Conservation (phyloP, 1,139 yeast genomes). For the Yamadazyma dendronema region DNA sequence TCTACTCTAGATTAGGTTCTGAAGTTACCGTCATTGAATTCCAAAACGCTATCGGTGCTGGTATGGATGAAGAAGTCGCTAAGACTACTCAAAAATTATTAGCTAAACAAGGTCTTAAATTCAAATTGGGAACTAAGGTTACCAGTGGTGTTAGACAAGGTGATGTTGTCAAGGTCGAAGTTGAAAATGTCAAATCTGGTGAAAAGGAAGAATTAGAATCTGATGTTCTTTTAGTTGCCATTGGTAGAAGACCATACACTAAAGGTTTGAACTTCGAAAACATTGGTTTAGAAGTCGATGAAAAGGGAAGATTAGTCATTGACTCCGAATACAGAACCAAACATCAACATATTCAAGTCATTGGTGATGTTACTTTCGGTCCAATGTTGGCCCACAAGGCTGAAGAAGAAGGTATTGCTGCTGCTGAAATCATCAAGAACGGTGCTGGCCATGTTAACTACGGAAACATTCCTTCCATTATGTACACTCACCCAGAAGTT, state of each 20-base stretch:
- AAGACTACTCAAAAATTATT: slow-evolving; percentile 85
- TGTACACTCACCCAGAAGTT: slow-evolving; percentile 99
- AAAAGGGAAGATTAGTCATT: slow-evolving; percentile 89
- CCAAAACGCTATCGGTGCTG: slow-evolving; percentile 85
- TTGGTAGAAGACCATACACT: slow-evolving; percentile 98
- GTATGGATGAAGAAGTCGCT: slow-evolving; percentile 97
- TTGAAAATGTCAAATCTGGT: slow-evolving; percentile 87
- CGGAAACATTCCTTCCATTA: slow-evolving; percentile 95
- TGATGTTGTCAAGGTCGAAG: slow-evolving; percentile 80
- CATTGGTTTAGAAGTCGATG: slow-evolving; percentile 85
- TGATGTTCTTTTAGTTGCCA: slow-evolving; percentile 92
- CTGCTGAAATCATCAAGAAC: slow-evolving; percentile 86
- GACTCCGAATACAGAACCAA: slow-evolving; percentile 93
- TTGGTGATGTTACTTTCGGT: slow-evolving; percentile 98
- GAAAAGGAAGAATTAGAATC: slow-evolving; percentile 78
- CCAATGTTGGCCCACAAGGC: slow-evolving; percentile 99
- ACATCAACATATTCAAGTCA: slow-evolving; percentile 89
- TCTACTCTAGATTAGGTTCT: slow-evolving; percentile 91
- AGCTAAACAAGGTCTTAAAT: slow-evolving; percentile 91
- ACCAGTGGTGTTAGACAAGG: slow-evolving; percentile 84
- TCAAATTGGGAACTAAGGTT: slow-evolving; percentile 92
- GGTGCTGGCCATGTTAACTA: slow-evolving; percentile 99
- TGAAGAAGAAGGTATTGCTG: slow-evolving; percentile 99
- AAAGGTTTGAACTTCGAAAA: slow-evolving; percentile 86
- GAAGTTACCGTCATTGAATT: slow-evolving; percentile 94